Base-by-base conservation (phyloP, 306 rosid genomes). In the Inga oerstediana region DNA sequence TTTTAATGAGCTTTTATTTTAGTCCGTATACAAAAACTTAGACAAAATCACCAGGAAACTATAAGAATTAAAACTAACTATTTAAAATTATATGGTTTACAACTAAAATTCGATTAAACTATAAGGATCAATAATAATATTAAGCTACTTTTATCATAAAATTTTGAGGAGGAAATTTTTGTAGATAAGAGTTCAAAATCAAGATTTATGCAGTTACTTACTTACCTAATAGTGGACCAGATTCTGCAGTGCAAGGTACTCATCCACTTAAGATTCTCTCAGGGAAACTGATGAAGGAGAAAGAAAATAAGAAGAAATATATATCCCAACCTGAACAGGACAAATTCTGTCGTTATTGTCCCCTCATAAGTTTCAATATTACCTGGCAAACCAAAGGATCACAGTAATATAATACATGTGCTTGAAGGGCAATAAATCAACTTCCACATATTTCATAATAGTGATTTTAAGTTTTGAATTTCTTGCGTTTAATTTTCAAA, bases 161-260 rank as follows among this genome's bases (percentile, higher is more conserved):
- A 8, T 0, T 22, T 8, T 12, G 34, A 24, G 34, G 68, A 27
- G 37, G 51, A 70, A 20, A 22, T 43, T 70, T n/a, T 2, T 2
- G 2, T 22, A 1, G 17, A 10, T 62, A 17, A 74, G 13, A 68
- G n/a, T 62, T 80, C 59, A 52, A 11, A 8, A 56, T 54, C 52
- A 51, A 46, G 17, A 59, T 12, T 19, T 22, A 58, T 39, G 46
- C 79, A 58, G 49, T 79, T 78, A 89, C 91, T 32, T n/a, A 22
- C 32, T 54, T 59, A 59, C 66, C 84, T 84, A 86, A 84, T 82
- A 69, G 54, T 59, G 83, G 82, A 74, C 82, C 82, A 86, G 81
- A 79, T 74, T 85, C 45, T 77, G 58, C 68, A 64, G 37, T 44
- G 44, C 37, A 70, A 81, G 49, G 85, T 17, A 75, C 76, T 20